Evolutionary conservation across 2,329 filamentous ascomycete species (phyloP), one percentile per base, ranked within the genome.

Genomic region (Trichophyton equinum): DNA sequence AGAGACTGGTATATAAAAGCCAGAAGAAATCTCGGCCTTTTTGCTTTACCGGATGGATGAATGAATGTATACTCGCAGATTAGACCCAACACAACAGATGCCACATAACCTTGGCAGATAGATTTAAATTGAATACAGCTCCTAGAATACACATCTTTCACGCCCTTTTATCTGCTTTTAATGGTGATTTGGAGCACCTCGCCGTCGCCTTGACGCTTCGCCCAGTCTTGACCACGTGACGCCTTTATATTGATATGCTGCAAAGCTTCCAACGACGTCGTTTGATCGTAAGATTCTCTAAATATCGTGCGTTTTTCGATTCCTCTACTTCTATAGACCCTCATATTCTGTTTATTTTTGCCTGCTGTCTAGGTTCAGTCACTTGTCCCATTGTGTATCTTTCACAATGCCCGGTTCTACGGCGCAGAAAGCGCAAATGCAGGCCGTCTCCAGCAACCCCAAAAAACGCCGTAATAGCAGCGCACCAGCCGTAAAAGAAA

Each of bases 401-500:
- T 42, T 36, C 15, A 36, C 40, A 42, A 57, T 44, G 33, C n/a
- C 33, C n/a, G 11, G 33, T 30, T 49, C 46, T 42, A 42, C 20
- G 1, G 40, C 18, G 30, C n/a, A 40, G 22, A 42, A 57, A 25
- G 13, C 13, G 7, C n/a, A 20, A 30, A 30, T n/a, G 13, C 49
- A n/a, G 22, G 13, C 11, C 7, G 49, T 18, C 9, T 36, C 49
- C 8, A 13, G 15, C 18, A 57, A 57, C 22, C 18, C 36, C 13
- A 42, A 36, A 27, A 57, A 57, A 20, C 55, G 55, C 33, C 49
- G 49, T 18, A 20, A 20, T 55, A 36, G 49, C 27, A 36, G 25
- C 9, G 56, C 33, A 15, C 20, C 7, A 13, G 51, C 53, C 4
- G 60, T 63, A 4, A 46, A 58, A 36, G 62, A 64, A 44, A 64